These are phyloP conservation scores for Suhomyces bribrorum DNA, from an alignment of 1,139 yeast species.

Conservation along the genomic window DNA sequence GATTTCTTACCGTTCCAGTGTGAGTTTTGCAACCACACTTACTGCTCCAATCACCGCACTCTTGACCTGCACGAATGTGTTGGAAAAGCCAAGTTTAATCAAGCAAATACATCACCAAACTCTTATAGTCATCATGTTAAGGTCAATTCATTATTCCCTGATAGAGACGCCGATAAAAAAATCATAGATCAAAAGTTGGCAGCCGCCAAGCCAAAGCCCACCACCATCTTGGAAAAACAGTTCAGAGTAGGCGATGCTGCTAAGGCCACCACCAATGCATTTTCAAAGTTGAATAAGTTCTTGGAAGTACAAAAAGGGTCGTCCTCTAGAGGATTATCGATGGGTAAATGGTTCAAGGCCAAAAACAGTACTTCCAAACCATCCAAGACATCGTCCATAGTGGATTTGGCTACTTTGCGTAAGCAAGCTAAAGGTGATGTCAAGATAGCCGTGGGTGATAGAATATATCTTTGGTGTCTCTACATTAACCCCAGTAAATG, in stretches of 20 bases:
- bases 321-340: constrained; percentile 1
- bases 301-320: constrained; percentile 34
- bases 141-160: constrained; percentile 56
- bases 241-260: constrained; percentile 36
- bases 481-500: constrained; percentile 41
- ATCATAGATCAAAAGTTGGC: constrained; percentile 43
- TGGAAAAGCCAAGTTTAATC: constrained; percentile 17
- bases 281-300: constrained; percentile 49
- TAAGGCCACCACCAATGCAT: constrained; percentile 33
- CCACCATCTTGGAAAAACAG: constrained; percentile 26
- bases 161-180: constrained; percentile 42
- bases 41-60: constrained; percentile 59
- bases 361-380: constrained; percentile 8
- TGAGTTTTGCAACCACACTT: constrained; percentile 53
- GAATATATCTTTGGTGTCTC: constrained; percentile 63
- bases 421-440: constrained; percentile 69
- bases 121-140: constrained; percentile 22
- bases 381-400: constrained; percentile 16
- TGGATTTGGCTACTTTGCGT: constrained; percentile 38
- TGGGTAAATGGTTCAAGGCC: constrained; percentile 18
- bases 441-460: constrained; percentile 52
- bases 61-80: constrained; percentile 51
- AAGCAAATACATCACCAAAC: constrained; percentile 2
- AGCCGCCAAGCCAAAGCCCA: constrained; percentile 26
- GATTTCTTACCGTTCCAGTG: constrained; percentile 75